Evolutionary conservation across 129 eudicot species (phyloP).

Genomic region (Centella asiatica): DNA sequence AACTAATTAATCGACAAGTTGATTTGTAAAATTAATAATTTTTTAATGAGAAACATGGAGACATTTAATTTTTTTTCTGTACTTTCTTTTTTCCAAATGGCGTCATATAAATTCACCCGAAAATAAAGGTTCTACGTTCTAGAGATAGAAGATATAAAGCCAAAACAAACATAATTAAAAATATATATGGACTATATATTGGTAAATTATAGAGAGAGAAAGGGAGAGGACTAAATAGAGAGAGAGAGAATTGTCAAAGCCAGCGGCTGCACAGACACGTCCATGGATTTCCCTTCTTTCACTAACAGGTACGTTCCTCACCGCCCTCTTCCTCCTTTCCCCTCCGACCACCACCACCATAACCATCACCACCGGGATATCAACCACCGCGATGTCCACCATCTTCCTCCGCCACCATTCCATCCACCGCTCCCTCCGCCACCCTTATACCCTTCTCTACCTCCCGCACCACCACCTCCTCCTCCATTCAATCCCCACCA

Average conservation of each 20-base stretch:
- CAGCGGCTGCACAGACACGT: conserved; percentile 1
- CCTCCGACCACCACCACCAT: not conserved
- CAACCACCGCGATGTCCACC: conserved; percentile 10
- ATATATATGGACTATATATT: too few species aligned
- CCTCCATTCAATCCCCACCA: conserved; percentile 25
- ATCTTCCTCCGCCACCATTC: conserved; percentile 21
- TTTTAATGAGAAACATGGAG: too few species aligned
- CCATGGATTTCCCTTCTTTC: conserved; percentile 50
- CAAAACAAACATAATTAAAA: not conserved
- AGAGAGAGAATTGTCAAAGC: not conserved
- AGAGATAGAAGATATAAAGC: too few species aligned
- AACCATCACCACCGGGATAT: conserved; percentile 17
- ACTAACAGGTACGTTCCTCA: conserved; percentile 42
- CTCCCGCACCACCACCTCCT: conserved; percentile 31
- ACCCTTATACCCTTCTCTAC: conserved; percentile 25
- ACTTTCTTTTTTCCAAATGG: too few species aligned
- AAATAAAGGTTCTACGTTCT: too few species aligned
- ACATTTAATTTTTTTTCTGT: too few species aligned
- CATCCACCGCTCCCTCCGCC: conserved; percentile 34
- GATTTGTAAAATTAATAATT: too few species aligned
- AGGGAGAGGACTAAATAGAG: not conserved
- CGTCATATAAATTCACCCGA: too few species aligned
- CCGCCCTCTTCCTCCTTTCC: conserved; percentile 13
- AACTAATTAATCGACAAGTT: too few species aligned
- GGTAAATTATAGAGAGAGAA: too few species aligned